Evolutionary conservation across 2,329 filamentous ascomycete species (phyloP), one percentile per base, ranked within the genome.

Genomic region (Aspergillus japonicus): DNA sequence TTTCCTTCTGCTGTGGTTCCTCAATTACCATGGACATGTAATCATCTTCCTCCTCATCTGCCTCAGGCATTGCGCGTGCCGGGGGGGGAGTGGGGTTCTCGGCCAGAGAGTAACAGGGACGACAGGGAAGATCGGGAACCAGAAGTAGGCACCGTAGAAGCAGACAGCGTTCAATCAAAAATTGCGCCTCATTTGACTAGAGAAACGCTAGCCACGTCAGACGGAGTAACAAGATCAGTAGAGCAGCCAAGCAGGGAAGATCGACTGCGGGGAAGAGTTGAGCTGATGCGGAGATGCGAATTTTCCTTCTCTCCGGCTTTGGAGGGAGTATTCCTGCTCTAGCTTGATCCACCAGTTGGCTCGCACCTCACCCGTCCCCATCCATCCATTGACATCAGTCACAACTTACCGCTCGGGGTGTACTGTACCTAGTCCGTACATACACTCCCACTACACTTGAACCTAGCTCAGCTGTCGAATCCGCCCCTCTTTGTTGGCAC

Each of bases 11-110:
- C 19, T 75, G 75, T 0, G 85, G 82, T 58, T 96, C 90, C 19
- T 85, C 83, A 72, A 99, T 93, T 14, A 88, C 83, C 94, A 99
- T 98, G 68, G 89, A 92, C 90, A 99, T 96, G 82, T 99, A 98
- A 77, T 99, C 95, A 64, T 92, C 91, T 21, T 92, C 91, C 6
- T 91, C 90, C 2, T 82, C 81, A n/a, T 51, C 39, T 47, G 58
- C 62, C 64, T 67, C 56, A 51, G 54, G 19, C 47, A 33, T 51
- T 50, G 19, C 49, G 23, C 26, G 56, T 59, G 63, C 56, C 23
- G 23, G 23, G 23, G 60, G 60, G 59, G 53, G 62, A 52, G 26
- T 29, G 7, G 26, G 26, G 26, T 29, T 29, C 42, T 39, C 21
- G 47, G 47, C 39, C 57, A 54, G 51, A 53, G 33, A 44, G 49